Conservation (phyloP, 208 protist genomes). For the Crithidia expoeki region DNA sequence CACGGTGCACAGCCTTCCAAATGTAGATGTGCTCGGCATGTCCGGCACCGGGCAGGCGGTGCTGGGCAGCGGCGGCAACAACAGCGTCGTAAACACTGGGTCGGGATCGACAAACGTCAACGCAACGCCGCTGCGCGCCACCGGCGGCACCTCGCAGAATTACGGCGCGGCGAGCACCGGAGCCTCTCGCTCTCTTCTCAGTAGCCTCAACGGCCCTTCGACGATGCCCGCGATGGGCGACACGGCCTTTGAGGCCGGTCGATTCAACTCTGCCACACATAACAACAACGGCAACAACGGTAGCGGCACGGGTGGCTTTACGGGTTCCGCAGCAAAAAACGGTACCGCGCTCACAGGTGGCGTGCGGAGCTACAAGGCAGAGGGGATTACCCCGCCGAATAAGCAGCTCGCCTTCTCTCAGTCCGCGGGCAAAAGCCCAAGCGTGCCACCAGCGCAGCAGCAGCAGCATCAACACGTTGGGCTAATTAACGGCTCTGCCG, state of each 20-base stretch:
- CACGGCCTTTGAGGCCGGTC: constrained; percentile 10
- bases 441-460: constrained; percentile 13
- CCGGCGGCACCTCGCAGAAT: constrained; percentile 7
- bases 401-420: constrained; percentile 35
- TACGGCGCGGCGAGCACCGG: constrained; percentile 8
- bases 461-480: background rate
- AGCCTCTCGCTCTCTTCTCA: constrained; percentile 16
- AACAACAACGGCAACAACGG: background rate
- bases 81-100: background rate
- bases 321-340: constrained; percentile 23
- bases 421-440: constrained; percentile 29
- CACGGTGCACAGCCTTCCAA: constrained; percentile 19
- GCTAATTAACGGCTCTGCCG: background rate
- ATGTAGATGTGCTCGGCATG: constrained; percentile 18
- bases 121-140: constrained; percentile 30
- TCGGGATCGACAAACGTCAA: constrained; percentile 18
- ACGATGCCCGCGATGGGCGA: constrained; percentile 19
- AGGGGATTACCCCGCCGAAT: constrained; percentile 30
- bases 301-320: constrained; percentile 16
- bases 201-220: constrained; percentile 32
- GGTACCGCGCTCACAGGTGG: constrained; percentile 4
- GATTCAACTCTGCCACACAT: constrained; percentile 4
- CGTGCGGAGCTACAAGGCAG: constrained; percentile 17
- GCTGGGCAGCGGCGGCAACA: constrained; percentile 3
- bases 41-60: background rate